Percentiles rank a stretch among this genome's conserved stretches.
phyloP scores from a whole-genome alignment of 2,329 filamentous ascomycete genomes.

The Cadophora malorum region DNA sequence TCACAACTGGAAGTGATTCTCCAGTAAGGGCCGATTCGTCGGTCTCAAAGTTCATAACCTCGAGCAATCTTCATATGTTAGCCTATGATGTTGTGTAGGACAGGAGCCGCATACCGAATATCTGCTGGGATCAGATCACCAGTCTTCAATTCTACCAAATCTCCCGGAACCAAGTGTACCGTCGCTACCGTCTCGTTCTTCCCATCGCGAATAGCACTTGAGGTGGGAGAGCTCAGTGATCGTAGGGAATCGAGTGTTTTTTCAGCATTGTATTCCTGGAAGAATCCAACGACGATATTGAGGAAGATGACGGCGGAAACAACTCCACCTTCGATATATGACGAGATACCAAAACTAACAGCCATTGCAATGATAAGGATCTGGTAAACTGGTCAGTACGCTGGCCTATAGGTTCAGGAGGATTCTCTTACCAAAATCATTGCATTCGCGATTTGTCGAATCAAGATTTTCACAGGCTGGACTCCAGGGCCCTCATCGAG shows the following conservation, averaged over 20 bases:
- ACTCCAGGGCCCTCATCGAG: constrained; percentile 67
- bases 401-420: too few species aligned
- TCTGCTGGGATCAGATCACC: constrained; percentile 53
- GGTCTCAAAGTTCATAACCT: constrained; percentile 61
- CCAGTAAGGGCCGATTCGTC: constrained; percentile 69
- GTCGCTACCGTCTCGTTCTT: constrained; percentile 58
- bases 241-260: constrained; percentile 60
- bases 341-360: constrained; percentile 62
- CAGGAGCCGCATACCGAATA: constrained; percentile 41
- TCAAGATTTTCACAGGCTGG: constrained; percentile 66
- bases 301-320: constrained; percentile 62
- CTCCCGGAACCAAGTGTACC: constrained; percentile 60
- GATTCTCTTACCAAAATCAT: constrained; percentile 61
- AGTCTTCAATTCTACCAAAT: constrained; percentile 61
- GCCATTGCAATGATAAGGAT: constrained; percentile 63
- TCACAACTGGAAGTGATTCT: constrained; percentile 64
- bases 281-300: constrained; percentile 64
- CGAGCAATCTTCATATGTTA: constrained; percentile 49
- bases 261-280: constrained; percentile 59
- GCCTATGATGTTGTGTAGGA: not conserved
- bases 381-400: constrained; percentile 39
- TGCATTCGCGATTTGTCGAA: constrained; percentile 71
- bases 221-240: constrained; percentile 40
- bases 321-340: constrained; percentile 66
- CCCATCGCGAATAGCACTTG: constrained; percentile 57